Conservation (phyloP, 106 monocot species). For the Narthecium ossifragum region DNA sequence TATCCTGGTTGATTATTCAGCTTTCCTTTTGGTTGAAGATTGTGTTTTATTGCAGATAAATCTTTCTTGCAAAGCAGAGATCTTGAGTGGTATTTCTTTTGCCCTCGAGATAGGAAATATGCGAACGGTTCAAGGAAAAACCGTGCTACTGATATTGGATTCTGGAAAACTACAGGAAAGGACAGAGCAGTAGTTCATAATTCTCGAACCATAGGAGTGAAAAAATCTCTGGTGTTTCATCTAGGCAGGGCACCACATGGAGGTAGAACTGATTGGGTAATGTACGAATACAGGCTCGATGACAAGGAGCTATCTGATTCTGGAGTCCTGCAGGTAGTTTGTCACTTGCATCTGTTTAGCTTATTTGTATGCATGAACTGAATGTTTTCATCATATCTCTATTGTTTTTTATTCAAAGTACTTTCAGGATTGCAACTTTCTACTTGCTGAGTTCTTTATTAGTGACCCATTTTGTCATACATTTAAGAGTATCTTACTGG, state of each 20-base stretch:
- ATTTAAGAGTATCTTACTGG: too few relatives aligned
- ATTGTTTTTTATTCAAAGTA: too few relatives aligned
- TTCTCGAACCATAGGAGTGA: conserved; percentile 53
- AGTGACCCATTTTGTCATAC: too few relatives aligned
- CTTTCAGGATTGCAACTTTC: too few relatives aligned
- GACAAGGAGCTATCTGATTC: conserved; percentile 22
- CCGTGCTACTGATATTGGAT: conserved; percentile 61
- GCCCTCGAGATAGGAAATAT: conserved; percentile 48
- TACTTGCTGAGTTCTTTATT: too few relatives aligned
- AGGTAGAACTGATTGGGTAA: conserved; percentile 73
- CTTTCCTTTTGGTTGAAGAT: too few relatives aligned
- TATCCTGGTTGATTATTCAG: too few relatives aligned
- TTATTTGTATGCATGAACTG: neutral
- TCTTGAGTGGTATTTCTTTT: conserved; percentile 81
- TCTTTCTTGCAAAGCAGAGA: conserved; percentile 44
- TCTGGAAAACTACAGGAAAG: conserved; percentile 77
- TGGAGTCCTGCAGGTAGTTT: conserved; percentile 40
- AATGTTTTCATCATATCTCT: too few relatives aligned
- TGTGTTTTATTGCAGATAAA: conserved; percentile 39
- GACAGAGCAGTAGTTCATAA: conserved; percentile 40
- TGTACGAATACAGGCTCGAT: conserved; percentile 73
- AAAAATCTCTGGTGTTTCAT: conserved; percentile 65
- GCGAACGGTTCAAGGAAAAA: conserved; percentile 44
- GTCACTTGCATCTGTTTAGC: neutral
- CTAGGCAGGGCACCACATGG: conserved; percentile 45